A percentile compares a stretch with the other conserved stretches of the same genome.
Conservation (phyloP, 768 basidiomycete genomes). For the Mycena rebaudengoi region DNA sequence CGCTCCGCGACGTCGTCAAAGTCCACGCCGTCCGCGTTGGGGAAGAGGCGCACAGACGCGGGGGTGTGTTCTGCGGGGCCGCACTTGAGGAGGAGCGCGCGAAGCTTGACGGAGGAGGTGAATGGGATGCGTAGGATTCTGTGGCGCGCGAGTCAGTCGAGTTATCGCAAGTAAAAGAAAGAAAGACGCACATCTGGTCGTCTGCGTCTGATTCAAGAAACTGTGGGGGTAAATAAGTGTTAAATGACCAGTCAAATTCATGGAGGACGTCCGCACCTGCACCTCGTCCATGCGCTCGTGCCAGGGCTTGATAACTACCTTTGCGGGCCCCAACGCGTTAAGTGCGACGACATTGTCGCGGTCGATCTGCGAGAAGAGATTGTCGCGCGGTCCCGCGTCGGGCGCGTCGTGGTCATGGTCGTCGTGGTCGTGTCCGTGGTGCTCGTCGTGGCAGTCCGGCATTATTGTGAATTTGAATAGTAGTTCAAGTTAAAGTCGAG, state of each 20-base stretch:
- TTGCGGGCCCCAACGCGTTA: constrained; percentile 64
- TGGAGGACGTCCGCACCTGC: constrained; percentile 55
- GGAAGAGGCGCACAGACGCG: constrained; percentile 74
- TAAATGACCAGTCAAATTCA: constrained; percentile 3
- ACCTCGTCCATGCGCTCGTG: constrained; percentile 75
- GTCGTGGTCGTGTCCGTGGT: constrained; percentile 68
- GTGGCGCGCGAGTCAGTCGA: background rate
- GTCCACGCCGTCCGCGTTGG: constrained; percentile 81
- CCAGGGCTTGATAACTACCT: constrained; percentile 88
- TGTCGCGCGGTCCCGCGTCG: constrained; percentile 69
- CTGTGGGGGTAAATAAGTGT: constrained; percentile 47
- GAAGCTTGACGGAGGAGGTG: constrained; percentile 85
- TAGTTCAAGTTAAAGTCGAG: too few relatives aligned
- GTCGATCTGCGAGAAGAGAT: constrained; percentile 80
- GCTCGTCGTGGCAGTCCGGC: constrained; percentile 65
- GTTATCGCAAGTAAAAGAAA: constrained; percentile 8
- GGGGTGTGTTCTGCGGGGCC: constrained; percentile 87
- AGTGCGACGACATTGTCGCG: constrained; percentile 81
- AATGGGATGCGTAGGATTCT: constrained; percentile 90
- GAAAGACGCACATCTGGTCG: constrained; percentile 79
- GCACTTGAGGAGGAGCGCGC: constrained; percentile 82
- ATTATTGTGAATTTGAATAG: constrained; percentile 44
- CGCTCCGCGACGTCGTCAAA: constrained; percentile 76
- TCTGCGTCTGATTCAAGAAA: constrained; percentile 90
- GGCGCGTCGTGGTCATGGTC: constrained; percentile 66